Conservation (phyloP, 805 yeast species). For the Saccharomycopsis sp. region DNA sequence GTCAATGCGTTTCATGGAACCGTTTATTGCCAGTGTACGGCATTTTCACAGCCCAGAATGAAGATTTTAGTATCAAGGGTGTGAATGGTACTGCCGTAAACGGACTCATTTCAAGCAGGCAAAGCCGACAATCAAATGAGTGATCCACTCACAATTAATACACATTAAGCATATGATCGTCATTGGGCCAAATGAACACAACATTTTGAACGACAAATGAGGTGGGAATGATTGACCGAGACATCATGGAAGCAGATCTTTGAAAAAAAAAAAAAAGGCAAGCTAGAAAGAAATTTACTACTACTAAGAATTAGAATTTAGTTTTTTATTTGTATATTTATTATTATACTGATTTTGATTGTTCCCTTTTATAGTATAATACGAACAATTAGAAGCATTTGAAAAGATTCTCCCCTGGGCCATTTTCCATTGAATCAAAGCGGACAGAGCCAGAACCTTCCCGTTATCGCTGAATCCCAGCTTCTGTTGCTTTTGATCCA, state of each 20-base stretch:
- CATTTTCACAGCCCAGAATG: too few species aligned
- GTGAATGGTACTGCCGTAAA: background rate
- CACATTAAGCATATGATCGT: background rate
- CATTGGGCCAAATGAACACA: background rate
- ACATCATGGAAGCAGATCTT: background rate
- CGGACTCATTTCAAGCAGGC: too few species aligned
- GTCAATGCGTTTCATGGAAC: too few species aligned
- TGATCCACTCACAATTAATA: too few species aligned
- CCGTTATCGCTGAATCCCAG: too few species aligned
- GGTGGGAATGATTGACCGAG: background rate
- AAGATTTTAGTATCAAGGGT: background rate
- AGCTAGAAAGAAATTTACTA: background rate
- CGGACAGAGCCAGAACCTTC: too few species aligned
- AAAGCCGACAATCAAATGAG: background rate
- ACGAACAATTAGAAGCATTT: too few species aligned
- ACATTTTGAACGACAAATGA: too few species aligned
- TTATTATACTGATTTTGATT: background rate
- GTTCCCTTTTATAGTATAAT: too few species aligned
- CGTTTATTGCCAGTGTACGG: too few species aligned
- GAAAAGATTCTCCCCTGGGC: background rate
- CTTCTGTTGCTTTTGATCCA: too few species aligned
- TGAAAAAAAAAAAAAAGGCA: background rate
- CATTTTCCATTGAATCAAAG: background rate
- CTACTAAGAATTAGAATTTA: too few species aligned
- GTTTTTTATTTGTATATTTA: background rate